Evolutionary conservation across 1,139 yeast species (phyloP), one percentile per base, ranked within the genome.

Genomic region (Wickerhamomyces sp.): DNA sequence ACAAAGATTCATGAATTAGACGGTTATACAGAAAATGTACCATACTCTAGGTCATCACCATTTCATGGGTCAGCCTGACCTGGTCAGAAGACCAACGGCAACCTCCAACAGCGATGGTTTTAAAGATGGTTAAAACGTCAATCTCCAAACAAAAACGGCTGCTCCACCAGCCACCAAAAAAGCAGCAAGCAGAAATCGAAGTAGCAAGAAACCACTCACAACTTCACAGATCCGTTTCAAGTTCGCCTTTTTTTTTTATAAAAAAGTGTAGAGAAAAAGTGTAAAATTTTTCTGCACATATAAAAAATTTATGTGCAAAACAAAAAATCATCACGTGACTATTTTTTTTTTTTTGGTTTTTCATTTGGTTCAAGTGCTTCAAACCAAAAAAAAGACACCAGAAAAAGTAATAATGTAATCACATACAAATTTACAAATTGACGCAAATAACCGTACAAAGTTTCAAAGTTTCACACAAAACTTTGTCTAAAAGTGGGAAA

Each of bases 31-130:
- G 10, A 24, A 12, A 10, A 68, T 84, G 90, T 84, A 63, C 78
- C 94, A 83, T 75, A 65, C 80, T 72, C 76, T 81, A 86, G 95
- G 95, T 81, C 88, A 81, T 81, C 88, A 78, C 84, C 80, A 68
- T 75, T 76, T 81, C 95, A 86, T 86, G 95, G 88, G 78, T 81
- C 89, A 35, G 58, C 62, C 63, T 56, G 49, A 54, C 63, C 61
- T 47, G 43, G 40, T 38, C 36, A 41, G 49, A 56, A 61, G 49
- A 42, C 49, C 56, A 66, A 38, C 40, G 78, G 87, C 86, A 79
- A 81, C 94, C 94, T 84, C 87, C 62, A 78, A 80, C 83, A 76
- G 89, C 95, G 86, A 86, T 86, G 95, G 95, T 86, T 78, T 78
- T 78, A 78, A 74, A 76, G 81, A 69, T 75, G 85, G 72, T 35